Base-by-base conservation (phyloP, 176 grass and related monocot species). In the Carex cristatella region DNA sequence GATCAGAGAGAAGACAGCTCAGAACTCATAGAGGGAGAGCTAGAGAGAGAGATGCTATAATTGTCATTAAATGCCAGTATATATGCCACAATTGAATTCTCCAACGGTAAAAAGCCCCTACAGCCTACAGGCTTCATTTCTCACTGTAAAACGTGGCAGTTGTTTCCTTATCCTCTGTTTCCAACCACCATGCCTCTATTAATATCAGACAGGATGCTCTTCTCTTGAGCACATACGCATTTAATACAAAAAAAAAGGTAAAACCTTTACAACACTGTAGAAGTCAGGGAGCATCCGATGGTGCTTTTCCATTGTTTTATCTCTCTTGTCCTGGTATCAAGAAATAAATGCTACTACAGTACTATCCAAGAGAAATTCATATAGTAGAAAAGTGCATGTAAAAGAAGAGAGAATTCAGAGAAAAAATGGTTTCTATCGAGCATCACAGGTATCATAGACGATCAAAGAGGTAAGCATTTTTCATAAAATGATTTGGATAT, bases 401-500 rank as follows among this genome's bases (percentile, higher is more conserved):
- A 27, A 73, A 73, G 18, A 73, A 49, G 18, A 23, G 7, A 48
- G 7, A 23, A 23, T 10, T 49, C 2, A 13, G 32, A 73, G 16
- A 46, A 49, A 70, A 7, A 73, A 73, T 73, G 69, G n/a, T 8
- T 73, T 73, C 40, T 27, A 28, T 51, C 5, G 38, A 74, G 18
- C 70, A 74, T 74, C 40, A 28, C 5, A 28, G 18, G 70, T 40
- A 51, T 74, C 79, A 81, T 81, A 65, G 79, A 30, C 59, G 79
- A 60, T 81, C 79, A 65, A 81, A 81, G 61, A 81, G 79, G 79
- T 51, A 74, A 51, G 38, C 33, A 0, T 70, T 2, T 2, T 70
- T 40, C 5, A 18, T 8, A 27, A 73, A 73, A 48, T 23, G 7
- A 23, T 48, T 44, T 71, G n/a, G n/a, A 28, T 27, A 28, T 49